A percentile compares a stretch with the other conserved stretches of the same genome.
Evolutionary conservation across 2,329 filamentous ascomycete genomes (phyloP).

Genomic region (Trichophyton benhamiae): DNA sequence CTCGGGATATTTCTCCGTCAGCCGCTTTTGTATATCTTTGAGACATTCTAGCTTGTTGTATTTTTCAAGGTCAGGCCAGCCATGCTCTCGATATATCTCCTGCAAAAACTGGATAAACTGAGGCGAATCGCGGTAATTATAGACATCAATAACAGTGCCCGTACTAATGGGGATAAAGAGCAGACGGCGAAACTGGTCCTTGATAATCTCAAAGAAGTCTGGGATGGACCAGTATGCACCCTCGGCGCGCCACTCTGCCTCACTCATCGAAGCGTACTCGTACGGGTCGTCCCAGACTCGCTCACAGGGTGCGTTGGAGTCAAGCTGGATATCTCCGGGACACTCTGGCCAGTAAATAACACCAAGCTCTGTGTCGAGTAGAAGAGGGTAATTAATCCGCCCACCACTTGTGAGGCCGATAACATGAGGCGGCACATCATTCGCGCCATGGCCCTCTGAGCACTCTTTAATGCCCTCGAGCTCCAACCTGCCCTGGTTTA

Average conservation of each 20-base stretch:
- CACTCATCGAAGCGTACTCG: slow-evolving; percentile 15
- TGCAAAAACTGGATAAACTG: slow-evolving; percentile 9
- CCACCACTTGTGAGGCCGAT: slow-evolving; percentile 6
- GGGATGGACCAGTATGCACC: slow-evolving; percentile 17
- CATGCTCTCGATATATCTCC: slow-evolving; percentile 22
- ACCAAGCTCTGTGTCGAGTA: slow-evolving; percentile 21
- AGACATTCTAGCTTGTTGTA: slow-evolving; percentile 23
- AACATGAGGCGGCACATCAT: slow-evolving; percentile 11
- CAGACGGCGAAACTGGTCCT: slow-evolving; percentile 17
- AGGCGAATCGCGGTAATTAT: slow-evolving; percentile 8
- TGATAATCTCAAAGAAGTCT: slow-evolving; percentile 19
- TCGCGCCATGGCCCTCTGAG: neutral
- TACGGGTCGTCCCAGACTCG: slow-evolving; percentile 15
- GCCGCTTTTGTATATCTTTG: slow-evolving; percentile 13
- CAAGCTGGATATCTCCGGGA: slow-evolving; percentile 3
- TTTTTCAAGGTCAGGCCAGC: slow-evolving; percentile 21
- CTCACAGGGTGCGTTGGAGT: slow-evolving; percentile 7
- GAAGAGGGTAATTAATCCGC: slow-evolving; percentile 13
- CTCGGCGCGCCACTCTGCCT: slow-evolving; percentile 17
- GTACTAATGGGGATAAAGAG: slow-evolving; percentile 15
- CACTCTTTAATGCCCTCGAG: neutral
- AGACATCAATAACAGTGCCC: slow-evolving; percentile 12
- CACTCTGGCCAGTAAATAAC: slow-evolving; percentile 20
- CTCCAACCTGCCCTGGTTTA: neutral
- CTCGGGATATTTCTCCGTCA: slow-evolving; percentile 13